Evolutionary conservation across 257 asterid species (phyloP).

Genomic region (Paulownia fortunei): DNA sequence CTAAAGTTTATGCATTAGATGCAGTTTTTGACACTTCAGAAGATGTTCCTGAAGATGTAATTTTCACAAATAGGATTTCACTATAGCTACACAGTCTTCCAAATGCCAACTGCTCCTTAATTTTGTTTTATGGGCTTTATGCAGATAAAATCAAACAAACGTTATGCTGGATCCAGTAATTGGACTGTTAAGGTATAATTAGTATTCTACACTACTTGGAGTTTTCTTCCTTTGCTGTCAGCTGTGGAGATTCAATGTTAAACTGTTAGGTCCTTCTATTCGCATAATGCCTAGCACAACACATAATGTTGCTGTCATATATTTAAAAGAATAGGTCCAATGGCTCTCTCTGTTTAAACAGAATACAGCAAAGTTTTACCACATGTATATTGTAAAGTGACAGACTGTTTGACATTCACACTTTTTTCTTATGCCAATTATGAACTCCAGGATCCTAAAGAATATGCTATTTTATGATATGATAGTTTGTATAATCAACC

Average conservation of each 20-base stretch:
- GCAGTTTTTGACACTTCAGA: constrained; percentile 79
- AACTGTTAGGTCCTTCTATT: background rate
- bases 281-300: background rate
- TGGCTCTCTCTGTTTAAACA: background rate
- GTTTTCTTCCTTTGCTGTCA: background rate
- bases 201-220: background rate
- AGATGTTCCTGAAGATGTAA: constrained; percentile 92
- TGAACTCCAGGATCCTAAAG: background rate
- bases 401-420: background rate
- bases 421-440: background rate
- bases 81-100: background rate
- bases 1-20: constrained; percentile 83
- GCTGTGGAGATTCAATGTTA: background rate
- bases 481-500: background rate
- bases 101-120: constrained; percentile 6
- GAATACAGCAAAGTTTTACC: background rate
- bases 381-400: background rate
- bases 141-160: constrained; percentile 83
- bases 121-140: constrained; percentile 21
- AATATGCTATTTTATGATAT: background rate
- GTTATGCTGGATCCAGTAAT: constrained; percentile 85
- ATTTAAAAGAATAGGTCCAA: background rate
- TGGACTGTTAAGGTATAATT: constrained; percentile 79
- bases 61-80: background rate
- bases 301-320: background rate